Conservation (phyloP, 257 asterid genomes). For the Ilex aquifolium region DNA sequence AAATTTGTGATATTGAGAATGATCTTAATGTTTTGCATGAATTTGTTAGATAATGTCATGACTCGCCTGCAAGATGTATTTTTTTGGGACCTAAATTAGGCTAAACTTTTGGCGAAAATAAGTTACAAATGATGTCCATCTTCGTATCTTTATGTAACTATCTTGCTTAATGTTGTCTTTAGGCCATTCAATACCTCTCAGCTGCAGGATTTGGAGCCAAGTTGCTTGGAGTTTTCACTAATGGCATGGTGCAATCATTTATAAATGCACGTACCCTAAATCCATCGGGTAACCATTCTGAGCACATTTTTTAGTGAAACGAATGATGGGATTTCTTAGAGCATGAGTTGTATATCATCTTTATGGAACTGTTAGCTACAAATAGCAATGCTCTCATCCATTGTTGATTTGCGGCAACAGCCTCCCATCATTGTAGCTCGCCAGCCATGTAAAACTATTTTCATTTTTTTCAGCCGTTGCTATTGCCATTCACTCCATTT, state of each 20-base stretch:
- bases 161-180: conserved; percentile 20
- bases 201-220: conserved; percentile 98
- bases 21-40: neutral
- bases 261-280: conserved; percentile 80
- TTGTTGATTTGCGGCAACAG: no score
- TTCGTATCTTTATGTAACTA: neutral
- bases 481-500: no score
- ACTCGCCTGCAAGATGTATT: neutral
- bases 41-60: neutral
- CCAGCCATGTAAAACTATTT: no score
- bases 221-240: conserved; percentile 91
- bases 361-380: no score
- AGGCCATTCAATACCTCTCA: conserved; percentile 93
- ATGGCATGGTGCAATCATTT: conserved; percentile 98
- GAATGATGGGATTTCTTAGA: no score
- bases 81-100: neutral
- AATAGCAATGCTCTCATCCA: no score
- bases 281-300: conserved; percentile 55
- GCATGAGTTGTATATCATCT: no score
- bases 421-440: no score
- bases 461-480: no score
- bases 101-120: no score
- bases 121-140: neutral
- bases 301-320: neutral
- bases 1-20: neutral